These are phyloP conservation scores for Acacia concinna DNA, from an alignment of 331 rosid species.

Conservation along the genomic window DNA sequence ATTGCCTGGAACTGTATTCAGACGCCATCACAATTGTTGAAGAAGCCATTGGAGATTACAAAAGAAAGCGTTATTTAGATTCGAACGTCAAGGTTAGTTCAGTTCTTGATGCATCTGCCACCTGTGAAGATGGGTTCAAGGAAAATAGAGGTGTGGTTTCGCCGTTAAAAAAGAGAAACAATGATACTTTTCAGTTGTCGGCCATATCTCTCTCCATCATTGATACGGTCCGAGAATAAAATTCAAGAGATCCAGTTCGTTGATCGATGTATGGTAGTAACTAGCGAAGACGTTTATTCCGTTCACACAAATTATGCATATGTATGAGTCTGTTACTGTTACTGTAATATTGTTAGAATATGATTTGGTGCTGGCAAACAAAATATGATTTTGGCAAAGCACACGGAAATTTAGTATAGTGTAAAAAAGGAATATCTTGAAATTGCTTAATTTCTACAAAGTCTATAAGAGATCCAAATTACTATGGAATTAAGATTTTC, in stretches of 20 bases:
- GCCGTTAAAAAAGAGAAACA: slow-evolving; percentile 58
- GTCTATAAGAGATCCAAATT: too few species aligned
- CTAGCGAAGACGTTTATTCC: too few species aligned
- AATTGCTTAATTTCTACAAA: too few species aligned
- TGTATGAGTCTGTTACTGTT: too few species aligned
- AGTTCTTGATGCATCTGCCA: slow-evolving; percentile 53
- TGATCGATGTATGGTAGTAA: not conserved
- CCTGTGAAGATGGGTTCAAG: slow-evolving; percentile 85
- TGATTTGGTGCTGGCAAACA: too few species aligned
- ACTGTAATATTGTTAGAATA: too few species aligned
- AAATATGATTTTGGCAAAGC: too few species aligned
- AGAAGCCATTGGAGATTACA: slow-evolving; percentile 51
- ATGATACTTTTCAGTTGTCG: slow-evolving; percentile 56
- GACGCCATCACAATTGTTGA: slow-evolving; percentile 43
- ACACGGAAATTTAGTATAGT: too few species aligned
- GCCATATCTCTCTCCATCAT: slow-evolving; percentile 71
- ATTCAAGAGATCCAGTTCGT: not conserved
- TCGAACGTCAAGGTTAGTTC: slow-evolving; percentile 53
- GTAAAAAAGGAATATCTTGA: too few species aligned
- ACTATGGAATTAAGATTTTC: too few species aligned
- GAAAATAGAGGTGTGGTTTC: slow-evolving; percentile 42
- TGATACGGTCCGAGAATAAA: slow-evolving; percentile 34
- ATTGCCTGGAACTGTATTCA: slow-evolving; percentile 60
- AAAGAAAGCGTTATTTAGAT: slow-evolving; percentile 40
- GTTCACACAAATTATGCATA: too few species aligned